phyloP scores from a whole-genome alignment of 176 grass and related monocot genomes.

The Carex kokanica region DNA sequence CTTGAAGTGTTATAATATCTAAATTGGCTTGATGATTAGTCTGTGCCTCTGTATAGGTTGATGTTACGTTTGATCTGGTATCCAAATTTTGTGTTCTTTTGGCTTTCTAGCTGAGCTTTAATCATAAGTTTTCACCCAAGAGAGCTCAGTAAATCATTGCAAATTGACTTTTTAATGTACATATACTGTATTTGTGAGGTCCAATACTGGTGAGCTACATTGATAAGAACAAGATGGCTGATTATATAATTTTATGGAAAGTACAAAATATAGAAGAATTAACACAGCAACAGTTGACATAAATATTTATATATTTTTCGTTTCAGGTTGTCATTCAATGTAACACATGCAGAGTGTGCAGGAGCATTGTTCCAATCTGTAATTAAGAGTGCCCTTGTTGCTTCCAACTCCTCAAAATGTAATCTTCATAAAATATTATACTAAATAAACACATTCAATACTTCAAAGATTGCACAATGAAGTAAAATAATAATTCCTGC shows the following conservation, averaged over 20 bases:
- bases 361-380: slow-evolving; percentile 74
- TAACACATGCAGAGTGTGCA: slow-evolving; percentile 75
- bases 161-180: not conserved
- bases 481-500: not conserved
- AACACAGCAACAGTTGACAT: not conserved
- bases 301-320: not conserved
- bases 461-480: not conserved
- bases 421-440: slow-evolving; percentile 13
- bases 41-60: not conserved
- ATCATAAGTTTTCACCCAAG: not conserved
- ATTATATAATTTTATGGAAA: not conserved
- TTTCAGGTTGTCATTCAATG: slow-evolving; percentile 79
- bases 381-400: slow-evolving; percentile 58
- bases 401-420: slow-evolving; percentile 57
- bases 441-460: not conserved
- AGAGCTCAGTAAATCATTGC: not conserved
- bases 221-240: not conserved
- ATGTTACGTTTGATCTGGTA: not conserved
- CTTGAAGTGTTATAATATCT: slow-evolving; percentile 4
- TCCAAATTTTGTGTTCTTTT: not conserved
- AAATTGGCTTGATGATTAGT: not conserved
- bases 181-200: not conserved
- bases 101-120: not conserved
- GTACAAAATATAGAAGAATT: not conserved
- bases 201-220: not conserved